Evolutionary conservation across 2,329 filamentous ascomycete genomes (phyloP), one percentile per base, ranked within the genome.

Genomic region (Ceratocystis cacaofunesta): DNA sequence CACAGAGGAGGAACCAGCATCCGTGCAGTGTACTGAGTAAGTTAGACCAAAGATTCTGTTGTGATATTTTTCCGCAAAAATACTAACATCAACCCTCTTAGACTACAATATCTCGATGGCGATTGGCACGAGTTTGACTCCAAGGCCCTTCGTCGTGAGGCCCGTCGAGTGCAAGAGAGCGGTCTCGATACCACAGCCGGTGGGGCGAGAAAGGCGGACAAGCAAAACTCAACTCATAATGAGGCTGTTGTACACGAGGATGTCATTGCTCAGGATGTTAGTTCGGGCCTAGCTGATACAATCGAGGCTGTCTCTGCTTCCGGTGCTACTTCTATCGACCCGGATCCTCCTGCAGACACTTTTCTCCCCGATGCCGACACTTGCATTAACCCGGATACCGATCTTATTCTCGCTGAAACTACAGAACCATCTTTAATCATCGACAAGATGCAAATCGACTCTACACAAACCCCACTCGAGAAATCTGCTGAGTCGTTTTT

Each of bases 101-200:
- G 88, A 71, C 82, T 99, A 62, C 85, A 87, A 67, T 79, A 86
- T 61, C 81, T 99, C 36, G 85, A 94, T 70, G 94, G 94, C 25
- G 94, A 99, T 71, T 99, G 94, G 94, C 94, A 99, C 73, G 94
- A 99, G 73, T 96, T 97, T 71, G 94, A 99, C 77, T 95, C 90
- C 65, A 99, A 99, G 77, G 92, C 91, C 17, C 80, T 96, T 30
- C 82, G 94, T 41, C 94, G 94, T 70, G 92, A 96, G 74, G 92
- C 91, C 70, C 90, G 94, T 74, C 83, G 84, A 65, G 80, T 79
- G 68, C 81, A 60, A 28, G 66, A 65, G 58, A 36, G 32, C 10
- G 17, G 55, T 77, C 32, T 30, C 15, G 3, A 78, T 76, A 5
- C 75, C 74, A 52, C 75, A 36, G 17, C 6, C 2, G 28, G 32